Evolutionary conservation across 306 rosid species (phyloP).

Genomic region (Sesbania bispinosa): DNA sequence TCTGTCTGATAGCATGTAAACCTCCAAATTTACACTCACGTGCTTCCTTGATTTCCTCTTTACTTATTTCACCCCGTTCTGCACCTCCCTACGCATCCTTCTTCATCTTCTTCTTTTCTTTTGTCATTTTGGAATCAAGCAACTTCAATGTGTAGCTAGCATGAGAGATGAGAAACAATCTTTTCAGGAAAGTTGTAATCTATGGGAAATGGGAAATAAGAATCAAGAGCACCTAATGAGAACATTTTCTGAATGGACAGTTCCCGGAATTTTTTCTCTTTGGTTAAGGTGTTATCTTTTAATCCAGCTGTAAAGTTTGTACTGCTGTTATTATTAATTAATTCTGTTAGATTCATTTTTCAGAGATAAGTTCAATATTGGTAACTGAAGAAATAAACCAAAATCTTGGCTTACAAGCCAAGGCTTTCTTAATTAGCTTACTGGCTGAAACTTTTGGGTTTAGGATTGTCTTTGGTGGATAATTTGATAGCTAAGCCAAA

Average conservation of each 20-base stretch:
- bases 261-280: conserved; percentile 5
- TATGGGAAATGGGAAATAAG: neutral
- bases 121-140: neutral
- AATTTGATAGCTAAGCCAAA: neutral
- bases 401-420: conserved; percentile 6
- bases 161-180: neutral
- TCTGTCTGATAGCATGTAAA: conserved; percentile 1
- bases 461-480: neutral
- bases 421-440: neutral
- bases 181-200: neutral
- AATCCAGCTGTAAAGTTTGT: neutral
- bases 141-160: neutral
- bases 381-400: neutral
- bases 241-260: neutral
- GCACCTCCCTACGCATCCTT: neutral
- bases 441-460: neutral
- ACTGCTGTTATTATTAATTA: neutral
- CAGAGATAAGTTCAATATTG: neutral
- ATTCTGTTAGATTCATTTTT: neutral
- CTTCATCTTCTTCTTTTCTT: neutral
- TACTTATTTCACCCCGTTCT: neutral
- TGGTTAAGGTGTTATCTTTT: conserved; percentile 8
- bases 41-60: neutral
- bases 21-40: neutral
- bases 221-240: neutral